Percentiles rank a stretch among this genome's conserved stretches.
Evolutionary conservation across 192 early-diverging fungal genomes (phyloP).

Genomic region (Endogone sp.): DNA sequence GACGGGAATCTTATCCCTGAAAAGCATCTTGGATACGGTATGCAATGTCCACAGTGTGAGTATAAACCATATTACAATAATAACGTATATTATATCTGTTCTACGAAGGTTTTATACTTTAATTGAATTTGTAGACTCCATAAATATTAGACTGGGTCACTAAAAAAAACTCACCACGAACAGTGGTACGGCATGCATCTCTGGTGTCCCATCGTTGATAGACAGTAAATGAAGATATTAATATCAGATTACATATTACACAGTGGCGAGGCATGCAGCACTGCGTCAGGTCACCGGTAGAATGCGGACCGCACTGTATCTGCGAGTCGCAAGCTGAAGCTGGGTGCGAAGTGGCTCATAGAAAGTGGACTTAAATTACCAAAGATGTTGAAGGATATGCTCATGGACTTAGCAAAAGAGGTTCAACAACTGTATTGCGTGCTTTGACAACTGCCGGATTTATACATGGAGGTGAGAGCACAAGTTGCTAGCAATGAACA

Average conservation of each 20-base stretch:
- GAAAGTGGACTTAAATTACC: slow-evolving; percentile 9
- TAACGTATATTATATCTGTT: neutral
- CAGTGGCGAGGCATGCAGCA: neutral
- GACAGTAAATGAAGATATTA: neutral
- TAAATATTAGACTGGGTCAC: neutral
- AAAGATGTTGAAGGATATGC: slow-evolving; percentile 14
- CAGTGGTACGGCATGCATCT: neutral
- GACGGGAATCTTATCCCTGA: slow-evolving; percentile 2
- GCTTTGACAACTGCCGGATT: neutral
- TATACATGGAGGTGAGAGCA: neutral
- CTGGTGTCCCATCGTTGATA: neutral
- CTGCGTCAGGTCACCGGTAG: neutral
- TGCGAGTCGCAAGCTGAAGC: neutral
- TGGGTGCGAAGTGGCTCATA: neutral
- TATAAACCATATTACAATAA: neutral
- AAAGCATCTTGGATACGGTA: slow-evolving; percentile 8
- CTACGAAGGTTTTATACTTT: neutral
- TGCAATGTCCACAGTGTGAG: slow-evolving; percentile 10
- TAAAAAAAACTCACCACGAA: neutral
- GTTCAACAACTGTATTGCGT: neutral
- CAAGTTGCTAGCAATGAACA: neutral
- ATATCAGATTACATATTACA: neutral
- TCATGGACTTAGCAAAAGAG: neutral
- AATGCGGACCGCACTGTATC: neutral
- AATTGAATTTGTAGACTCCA: neutral